A percentile compares a stretch with the other conserved stretches of the same genome.
Evolutionary conservation across 1,284 basidiomycete genomes (phyloP).

Genomic region (Tetrapyrgos nigripes): DNA sequence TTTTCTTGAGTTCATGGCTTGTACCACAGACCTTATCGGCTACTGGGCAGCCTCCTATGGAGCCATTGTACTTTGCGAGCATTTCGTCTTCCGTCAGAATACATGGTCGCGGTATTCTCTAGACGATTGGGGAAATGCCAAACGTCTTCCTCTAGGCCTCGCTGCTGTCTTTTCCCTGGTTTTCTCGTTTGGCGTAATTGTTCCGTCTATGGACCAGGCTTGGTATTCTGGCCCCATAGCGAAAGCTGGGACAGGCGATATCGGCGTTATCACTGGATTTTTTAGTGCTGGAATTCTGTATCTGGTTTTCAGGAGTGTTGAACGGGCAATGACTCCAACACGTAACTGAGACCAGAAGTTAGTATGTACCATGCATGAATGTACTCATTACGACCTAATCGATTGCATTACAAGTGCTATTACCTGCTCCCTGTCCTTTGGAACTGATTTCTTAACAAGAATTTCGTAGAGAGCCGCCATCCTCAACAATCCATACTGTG

Average conservation of each 20-base stretch:
- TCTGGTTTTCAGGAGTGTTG: conserved; percentile 41
- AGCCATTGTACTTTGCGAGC: conserved; percentile 60
- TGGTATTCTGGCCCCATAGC: conserved; percentile 56
- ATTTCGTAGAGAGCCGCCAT: background rate
- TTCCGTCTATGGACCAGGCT: conserved; percentile 64
- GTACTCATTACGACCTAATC: too few relatives aligned
- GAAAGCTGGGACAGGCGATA: conserved; percentile 56
- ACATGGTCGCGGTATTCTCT: conserved; percentile 36
- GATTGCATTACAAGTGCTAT: background rate
- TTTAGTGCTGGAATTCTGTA: conserved; percentile 46
- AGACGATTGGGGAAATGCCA: conserved; percentile 49
- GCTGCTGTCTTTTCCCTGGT: conserved; percentile 58
- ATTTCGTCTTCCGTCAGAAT: conserved; percentile 56
- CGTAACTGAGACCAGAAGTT: too few relatives aligned
- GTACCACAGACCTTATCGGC: conserved; percentile 51
- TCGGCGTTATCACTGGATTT: conserved; percentile 59
- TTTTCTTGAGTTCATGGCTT: conserved; percentile 5
- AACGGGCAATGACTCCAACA: conserved; percentile 25
- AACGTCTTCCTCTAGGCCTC: conserved; percentile 47
- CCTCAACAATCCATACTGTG: background rate
- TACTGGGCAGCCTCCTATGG: conserved; percentile 66
- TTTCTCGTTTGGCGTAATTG: conserved; percentile 53
- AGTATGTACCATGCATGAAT: too few relatives aligned
- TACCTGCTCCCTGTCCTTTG: background rate
- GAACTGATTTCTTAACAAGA: background rate